Percentiles rank a stretch among this genome's conserved stretches.
Evolutionary conservation across 1,139 yeast genomes (phyloP).

Genomic region (Martiniozyma asiatica): DNA sequence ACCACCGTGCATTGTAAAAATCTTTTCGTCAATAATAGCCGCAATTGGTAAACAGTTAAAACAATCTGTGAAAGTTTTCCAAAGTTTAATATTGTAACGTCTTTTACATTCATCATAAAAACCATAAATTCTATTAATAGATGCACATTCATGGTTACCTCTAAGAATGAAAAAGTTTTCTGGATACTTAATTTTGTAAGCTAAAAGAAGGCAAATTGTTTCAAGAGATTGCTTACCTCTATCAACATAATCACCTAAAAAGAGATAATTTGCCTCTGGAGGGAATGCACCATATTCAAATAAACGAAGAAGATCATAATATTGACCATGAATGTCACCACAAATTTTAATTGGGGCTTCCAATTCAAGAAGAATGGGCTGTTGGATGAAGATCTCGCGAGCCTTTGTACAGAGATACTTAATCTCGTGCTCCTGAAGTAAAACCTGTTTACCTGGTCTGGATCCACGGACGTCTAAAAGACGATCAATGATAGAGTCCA

Average conservation of each 20-base stretch:
- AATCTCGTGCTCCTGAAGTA: constrained; percentile 86
- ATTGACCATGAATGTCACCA: constrained; percentile 98
- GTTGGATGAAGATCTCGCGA: constrained; percentile 93
- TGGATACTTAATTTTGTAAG: constrained; percentile 94
- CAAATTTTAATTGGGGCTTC: constrained; percentile 88
- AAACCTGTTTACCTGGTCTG: constrained; percentile 95
- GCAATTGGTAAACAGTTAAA: constrained; percentile 97
- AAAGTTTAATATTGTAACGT: constrained; percentile 89
- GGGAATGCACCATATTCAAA: constrained; percentile 98
- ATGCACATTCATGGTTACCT: constrained; percentile 97
- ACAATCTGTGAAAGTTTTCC: constrained; percentile 98
- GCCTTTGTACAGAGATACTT: constrained; percentile 95
- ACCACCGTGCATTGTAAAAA: constrained; percentile 98
- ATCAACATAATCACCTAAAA: constrained; percentile 94
- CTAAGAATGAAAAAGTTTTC: constrained; percentile 85
- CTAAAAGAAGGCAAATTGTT: constrained; percentile 83
- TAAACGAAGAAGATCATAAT: constrained; percentile 85
- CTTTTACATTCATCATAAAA: constrained; percentile 96
- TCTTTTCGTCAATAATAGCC: constrained; percentile 93
- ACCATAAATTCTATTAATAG: constrained; percentile 93
- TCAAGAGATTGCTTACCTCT: constrained; percentile 96
- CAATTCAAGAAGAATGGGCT: constrained; percentile 86
- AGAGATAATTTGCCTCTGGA: constrained; percentile 93
- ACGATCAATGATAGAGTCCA: constrained; percentile 94
- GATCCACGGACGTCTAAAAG: constrained; percentile 95